Evolutionary conservation across 306 rosid species (phyloP).

Genomic region (Ormosia emarginata): DNA sequence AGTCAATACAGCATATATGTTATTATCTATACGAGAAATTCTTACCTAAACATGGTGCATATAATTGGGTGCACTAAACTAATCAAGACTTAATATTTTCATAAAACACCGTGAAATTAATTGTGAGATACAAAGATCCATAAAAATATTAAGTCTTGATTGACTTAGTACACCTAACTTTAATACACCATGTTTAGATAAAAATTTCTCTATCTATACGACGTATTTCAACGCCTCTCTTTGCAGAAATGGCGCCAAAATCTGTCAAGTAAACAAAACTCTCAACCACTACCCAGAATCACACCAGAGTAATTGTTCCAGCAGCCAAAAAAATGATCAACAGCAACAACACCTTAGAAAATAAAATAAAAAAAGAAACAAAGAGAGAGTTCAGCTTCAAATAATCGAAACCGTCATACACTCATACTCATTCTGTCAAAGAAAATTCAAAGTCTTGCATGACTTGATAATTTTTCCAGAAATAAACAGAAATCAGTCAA

Average conservation of each 20-base stretch:
- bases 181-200: too few species aligned
- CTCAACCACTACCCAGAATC: not conserved
- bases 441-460: not conserved
- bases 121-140: too few species aligned
- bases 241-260: not conserved
- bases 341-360: not conserved
- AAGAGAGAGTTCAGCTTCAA: not conserved
- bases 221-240: not conserved
- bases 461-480: slow-evolving; percentile 1
- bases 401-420: not conserved
- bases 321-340: not conserved
- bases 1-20: not conserved
- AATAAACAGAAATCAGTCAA: not conserved
- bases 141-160: too few species aligned
- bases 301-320: not conserved
- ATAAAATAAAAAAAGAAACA: not conserved
- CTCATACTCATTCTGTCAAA: not conserved
- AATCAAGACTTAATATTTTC: too few species aligned
- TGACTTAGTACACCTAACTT: too few species aligned
- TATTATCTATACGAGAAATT: not conserved
- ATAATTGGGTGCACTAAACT: too few species aligned
- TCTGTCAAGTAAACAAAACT: not conserved
- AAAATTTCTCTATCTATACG: not conserved
- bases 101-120: too few species aligned
- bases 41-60: too few species aligned